Evolutionary conservation across 768 basidiomycete genomes (phyloP).

Genomic region (Boletus pseudopeckii): DNA sequence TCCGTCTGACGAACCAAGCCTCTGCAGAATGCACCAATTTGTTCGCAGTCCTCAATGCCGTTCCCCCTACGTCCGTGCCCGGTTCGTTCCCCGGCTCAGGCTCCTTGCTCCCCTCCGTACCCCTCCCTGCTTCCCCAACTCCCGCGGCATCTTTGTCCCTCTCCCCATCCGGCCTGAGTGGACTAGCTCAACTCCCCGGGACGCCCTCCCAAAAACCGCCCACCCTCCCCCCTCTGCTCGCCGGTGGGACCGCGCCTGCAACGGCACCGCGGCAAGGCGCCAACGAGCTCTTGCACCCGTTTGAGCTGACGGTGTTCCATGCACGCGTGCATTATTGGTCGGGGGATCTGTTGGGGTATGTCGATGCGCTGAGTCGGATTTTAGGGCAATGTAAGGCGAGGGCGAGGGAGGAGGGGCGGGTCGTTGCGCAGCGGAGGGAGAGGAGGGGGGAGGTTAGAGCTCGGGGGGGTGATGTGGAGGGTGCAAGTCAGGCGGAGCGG

Average conservation of each 20-base stretch:
- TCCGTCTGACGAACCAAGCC: conserved; percentile 85
- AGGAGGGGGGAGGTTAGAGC: neutral
- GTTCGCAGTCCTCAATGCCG: conserved; percentile 62
- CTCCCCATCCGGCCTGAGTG: conserved; percentile 22
- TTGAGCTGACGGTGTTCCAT: conserved; percentile 63
- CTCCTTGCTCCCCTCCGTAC: neutral
- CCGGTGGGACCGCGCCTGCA: neutral
- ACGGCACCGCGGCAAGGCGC: conserved; percentile 23
- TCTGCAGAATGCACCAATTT: conserved; percentile 80
- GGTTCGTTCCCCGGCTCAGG: conserved; percentile 47
- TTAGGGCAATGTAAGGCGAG: conserved; percentile 57
- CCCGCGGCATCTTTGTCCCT: conserved; percentile 5
- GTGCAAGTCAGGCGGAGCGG: neutral
- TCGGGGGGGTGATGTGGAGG: neutral
- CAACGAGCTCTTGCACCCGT: conserved; percentile 32
- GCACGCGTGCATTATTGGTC: conserved; percentile 79
- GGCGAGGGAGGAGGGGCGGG: conserved; percentile 35
- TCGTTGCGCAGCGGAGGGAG: conserved; percentile 13
- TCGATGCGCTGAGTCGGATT: conserved; percentile 68
- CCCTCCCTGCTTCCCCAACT: conserved; percentile 36
- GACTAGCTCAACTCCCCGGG: conserved; percentile 21
- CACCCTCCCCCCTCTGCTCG: neutral
- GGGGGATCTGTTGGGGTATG: conserved; percentile 74
- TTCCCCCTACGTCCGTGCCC: conserved; percentile 51
- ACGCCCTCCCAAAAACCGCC: conserved; percentile 22